Percentiles rank a stretch among this genome's conserved stretches.
phyloP scores from a whole-genome alignment of 2,329 filamentous ascomycete species.

The Penicillium sp. region DNA sequence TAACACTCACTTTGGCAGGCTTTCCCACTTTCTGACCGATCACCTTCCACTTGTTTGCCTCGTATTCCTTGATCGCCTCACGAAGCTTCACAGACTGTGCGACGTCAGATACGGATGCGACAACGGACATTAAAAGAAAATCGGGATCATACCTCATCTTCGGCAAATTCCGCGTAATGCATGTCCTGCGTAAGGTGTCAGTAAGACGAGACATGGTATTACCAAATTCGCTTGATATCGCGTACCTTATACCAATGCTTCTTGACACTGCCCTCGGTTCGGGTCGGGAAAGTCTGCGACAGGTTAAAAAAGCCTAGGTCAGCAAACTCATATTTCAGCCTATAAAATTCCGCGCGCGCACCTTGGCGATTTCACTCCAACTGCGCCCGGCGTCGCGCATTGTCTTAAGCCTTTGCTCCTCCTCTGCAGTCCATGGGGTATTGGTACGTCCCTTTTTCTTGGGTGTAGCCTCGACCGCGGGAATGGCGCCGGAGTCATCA shows the following conservation, averaged over 20 bases:
- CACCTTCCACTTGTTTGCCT: constrained; percentile 97
- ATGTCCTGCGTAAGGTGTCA: constrained; percentile 67
- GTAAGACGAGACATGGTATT: not conserved
- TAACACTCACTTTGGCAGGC: constrained; percentile 73
- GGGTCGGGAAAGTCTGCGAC: constrained; percentile 76
- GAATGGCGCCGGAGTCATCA: constrained; percentile 27
- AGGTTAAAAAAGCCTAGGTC: constrained; percentile 1
- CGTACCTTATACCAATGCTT: constrained; percentile 98
- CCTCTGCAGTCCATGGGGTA: constrained; percentile 93
- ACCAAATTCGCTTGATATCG: not conserved
- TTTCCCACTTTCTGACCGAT: constrained; percentile 97
- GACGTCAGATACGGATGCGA: constrained; percentile 13
- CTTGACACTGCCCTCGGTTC: constrained; percentile 97
- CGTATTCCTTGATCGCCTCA: constrained; percentile 96
- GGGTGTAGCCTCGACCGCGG: constrained; percentile 32
- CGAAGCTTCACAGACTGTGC: constrained; percentile 57
- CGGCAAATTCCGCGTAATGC: constrained; percentile 98
- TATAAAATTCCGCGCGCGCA: constrained; percentile 41
- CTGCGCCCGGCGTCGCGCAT: constrained; percentile 92
- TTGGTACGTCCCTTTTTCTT: constrained; percentile 95
- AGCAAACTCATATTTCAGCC: constrained; percentile 1
- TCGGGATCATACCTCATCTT: constrained; percentile 72
- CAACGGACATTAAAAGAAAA: constrained; percentile 4
- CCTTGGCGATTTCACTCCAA: constrained; percentile 98
- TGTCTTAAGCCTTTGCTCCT: constrained; percentile 86